Evolutionary conservation across 352 stramenopile species (phyloP).

Genomic region (Phytophthora podocarpi): DNA sequence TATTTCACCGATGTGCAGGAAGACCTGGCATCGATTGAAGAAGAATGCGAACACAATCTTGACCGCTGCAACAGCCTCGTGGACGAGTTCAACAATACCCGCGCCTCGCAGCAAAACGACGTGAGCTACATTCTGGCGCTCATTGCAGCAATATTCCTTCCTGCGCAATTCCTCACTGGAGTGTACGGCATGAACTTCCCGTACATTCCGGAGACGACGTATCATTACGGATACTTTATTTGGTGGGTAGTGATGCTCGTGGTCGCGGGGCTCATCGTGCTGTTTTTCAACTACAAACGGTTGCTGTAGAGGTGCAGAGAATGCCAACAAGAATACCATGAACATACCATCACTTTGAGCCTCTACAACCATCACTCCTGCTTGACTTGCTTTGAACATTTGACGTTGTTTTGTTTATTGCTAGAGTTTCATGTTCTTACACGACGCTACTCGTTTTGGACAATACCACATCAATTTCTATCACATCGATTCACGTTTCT

Average conservation of each 20-base stretch:
- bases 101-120: constrained; percentile 63
- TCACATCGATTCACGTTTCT: constrained; percentile 23
- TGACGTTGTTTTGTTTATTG: constrained; percentile 16
- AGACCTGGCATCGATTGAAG: constrained; percentile 69
- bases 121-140: constrained; percentile 80
- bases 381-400: too few species aligned
- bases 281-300: constrained; percentile 68
- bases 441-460: constrained; percentile 14
- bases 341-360: background rate
- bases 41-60: constrained; percentile 78
- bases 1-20: constrained; percentile 87
- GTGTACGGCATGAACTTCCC: constrained; percentile 91
- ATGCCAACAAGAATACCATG: too few species aligned
- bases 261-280: constrained; percentile 43
- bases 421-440: constrained; percentile 11
- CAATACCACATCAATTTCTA: constrained; percentile 29
- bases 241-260: constrained; percentile 69
- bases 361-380: background rate
- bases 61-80: constrained; percentile 60
- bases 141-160: constrained; percentile 78
- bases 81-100: constrained; percentile 72
- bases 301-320: constrained; percentile 41
- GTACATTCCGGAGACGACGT: constrained; percentile 75
- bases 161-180: constrained; percentile 81
- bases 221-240: constrained; percentile 71